These are phyloP conservation scores for Globisporangium iwayamae DNA, from an alignment of 352 stramenopile species.

Conservation along the genomic window DNA sequence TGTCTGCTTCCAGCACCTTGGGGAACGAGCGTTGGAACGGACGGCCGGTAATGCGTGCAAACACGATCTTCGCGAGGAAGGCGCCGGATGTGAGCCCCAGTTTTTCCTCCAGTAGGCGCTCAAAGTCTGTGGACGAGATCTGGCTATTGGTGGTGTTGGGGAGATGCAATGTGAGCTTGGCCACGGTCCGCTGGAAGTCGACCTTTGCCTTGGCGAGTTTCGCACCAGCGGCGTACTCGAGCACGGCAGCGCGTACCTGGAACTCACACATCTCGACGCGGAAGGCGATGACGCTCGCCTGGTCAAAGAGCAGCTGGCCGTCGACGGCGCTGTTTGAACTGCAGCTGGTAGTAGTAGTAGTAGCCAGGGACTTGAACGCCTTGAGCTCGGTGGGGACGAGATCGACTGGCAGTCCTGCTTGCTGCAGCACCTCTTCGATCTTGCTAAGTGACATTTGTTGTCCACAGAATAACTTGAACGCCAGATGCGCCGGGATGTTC, in stretches of 20 bases:
- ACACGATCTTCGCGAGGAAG: constrained; percentile 28
- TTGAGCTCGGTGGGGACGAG: constrained; percentile 17
- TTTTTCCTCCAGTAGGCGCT: constrained; percentile 31
- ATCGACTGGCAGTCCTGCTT: neutral
- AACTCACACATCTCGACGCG: constrained; percentile 45
- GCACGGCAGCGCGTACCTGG: constrained; percentile 33
- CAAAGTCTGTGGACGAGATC: constrained; percentile 26
- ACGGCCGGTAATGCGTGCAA: constrained; percentile 23
- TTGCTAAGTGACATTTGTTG: constrained; percentile 2
- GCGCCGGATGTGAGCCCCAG: constrained; percentile 22
- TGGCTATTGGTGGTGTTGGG: neutral
- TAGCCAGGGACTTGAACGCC: constrained; percentile 7
- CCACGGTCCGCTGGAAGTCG: constrained; percentile 28
- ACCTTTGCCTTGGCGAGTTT: constrained; percentile 22
- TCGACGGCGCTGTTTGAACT: constrained; percentile 1
- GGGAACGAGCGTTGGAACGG: constrained; percentile 23
- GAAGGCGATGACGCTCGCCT: constrained; percentile 28
- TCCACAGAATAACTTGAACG: constrained; percentile 10
- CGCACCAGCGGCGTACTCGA: constrained; percentile 9
- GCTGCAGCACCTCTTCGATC: constrained; percentile 10
- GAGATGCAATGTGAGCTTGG: constrained; percentile 20
- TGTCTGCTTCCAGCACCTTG: neutral
- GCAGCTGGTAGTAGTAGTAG: too few species aligned
- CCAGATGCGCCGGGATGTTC: constrained; percentile 13
- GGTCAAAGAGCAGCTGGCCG: constrained; percentile 16